A percentile compares a stretch with the other conserved stretches of the same genome.
These are phyloP conservation scores for Chaetomiaceae sp. DNA, from an alignment of 2,329 filamentous ascomycete species.

Conservation along the genomic window DNA sequence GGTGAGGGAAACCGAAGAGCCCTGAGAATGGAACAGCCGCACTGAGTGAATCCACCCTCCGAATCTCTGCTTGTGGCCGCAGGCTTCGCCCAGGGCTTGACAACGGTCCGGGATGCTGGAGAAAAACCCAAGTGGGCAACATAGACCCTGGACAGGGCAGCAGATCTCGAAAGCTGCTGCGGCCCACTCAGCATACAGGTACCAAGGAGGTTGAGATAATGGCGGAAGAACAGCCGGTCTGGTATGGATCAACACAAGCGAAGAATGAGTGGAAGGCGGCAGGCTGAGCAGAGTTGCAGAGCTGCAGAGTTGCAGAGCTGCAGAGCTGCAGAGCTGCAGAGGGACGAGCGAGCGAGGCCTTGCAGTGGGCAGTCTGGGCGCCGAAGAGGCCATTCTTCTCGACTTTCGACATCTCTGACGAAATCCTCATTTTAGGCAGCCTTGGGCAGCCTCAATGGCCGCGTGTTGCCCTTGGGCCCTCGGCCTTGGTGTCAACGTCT, in stretches of 20 bases:
- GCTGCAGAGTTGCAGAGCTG: background rate
- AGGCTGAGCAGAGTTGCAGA: too few relatives aligned
- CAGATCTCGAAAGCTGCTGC: too few relatives aligned
- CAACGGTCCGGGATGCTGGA: slow-evolving; percentile 21
- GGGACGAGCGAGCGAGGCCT: background rate
- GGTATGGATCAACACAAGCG: too few relatives aligned
- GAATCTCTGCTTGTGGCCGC: slow-evolving; percentile 8
- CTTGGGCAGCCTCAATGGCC: background rate
- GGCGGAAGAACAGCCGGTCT: too few relatives aligned
- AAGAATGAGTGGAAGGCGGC: too few relatives aligned
- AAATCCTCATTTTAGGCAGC: background rate
- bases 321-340: background rate
- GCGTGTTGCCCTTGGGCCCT: background rate
- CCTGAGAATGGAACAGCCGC: background rate
- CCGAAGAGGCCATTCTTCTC: too few relatives aligned
- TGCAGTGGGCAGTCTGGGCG: background rate
- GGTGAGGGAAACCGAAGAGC: slow-evolving; percentile 7
- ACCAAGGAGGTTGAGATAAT: too few relatives aligned
- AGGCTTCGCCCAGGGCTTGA: slow-evolving; percentile 19
- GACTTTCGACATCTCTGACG: background rate
- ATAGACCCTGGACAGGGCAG: background rate
- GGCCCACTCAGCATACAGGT: too few relatives aligned
- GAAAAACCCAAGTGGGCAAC: slow-evolving; percentile 8
- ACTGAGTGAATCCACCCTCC: slow-evolving; percentile 15
- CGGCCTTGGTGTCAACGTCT: background rate